Conservation (phyloP, 2,329 filamentous ascomycete species). For the Cladosporium cucumerinum region DNA sequence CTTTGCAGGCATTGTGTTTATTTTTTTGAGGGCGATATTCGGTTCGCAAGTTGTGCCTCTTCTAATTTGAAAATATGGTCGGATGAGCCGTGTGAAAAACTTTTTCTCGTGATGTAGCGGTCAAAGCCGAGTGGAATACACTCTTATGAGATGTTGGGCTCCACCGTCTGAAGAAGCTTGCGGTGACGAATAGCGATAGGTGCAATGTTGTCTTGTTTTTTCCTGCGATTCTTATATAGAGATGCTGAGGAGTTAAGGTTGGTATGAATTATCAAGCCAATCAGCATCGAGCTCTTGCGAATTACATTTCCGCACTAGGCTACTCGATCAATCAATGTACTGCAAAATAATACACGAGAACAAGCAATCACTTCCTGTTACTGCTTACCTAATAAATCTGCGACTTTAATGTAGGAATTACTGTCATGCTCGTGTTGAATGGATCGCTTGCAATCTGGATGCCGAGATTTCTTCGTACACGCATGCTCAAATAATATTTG, state of each 20-base stretch:
- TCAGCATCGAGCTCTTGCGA: background rate
- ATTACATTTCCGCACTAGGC: background rate
- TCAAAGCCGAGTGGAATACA: background rate
- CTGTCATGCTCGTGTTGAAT: background rate
- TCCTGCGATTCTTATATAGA: background rate
- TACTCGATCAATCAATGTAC: background rate
- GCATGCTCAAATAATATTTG: background rate
- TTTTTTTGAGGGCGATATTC: background rate
- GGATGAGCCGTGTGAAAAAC: background rate
- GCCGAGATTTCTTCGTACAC: background rate
- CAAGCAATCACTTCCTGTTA: background rate
- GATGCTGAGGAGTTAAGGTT: background rate
- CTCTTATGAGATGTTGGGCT: background rate
- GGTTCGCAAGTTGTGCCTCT: background rate
- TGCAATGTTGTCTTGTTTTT: background rate
- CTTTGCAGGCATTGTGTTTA: conserved; percentile 16
- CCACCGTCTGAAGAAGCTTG: background rate
- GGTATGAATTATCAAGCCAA: background rate
- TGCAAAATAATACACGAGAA: background rate
- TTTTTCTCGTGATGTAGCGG: background rate
- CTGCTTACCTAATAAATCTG: background rate
- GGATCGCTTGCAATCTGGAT: background rate
- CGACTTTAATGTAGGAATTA: background rate
- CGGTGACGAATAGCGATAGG: background rate
- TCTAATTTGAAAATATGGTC: background rate